Conservation (phyloP, 129 eudicot species). For the Flaveria sonorensis region DNA sequence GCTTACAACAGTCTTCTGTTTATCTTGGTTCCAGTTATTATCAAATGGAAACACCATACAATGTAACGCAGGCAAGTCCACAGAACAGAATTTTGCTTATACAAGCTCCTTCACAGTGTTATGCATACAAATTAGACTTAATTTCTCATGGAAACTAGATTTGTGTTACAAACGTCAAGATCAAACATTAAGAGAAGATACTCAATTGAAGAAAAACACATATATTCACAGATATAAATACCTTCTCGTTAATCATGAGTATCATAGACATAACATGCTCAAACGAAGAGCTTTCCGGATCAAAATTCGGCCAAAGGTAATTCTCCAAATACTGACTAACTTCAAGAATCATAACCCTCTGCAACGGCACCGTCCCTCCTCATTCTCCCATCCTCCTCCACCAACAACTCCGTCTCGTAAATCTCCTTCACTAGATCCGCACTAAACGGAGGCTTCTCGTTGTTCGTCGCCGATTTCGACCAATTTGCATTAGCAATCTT, state of each 20-base stretch:
- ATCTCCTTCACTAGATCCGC: slow-evolving; percentile 84
- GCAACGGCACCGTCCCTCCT: slow-evolving; percentile 84
- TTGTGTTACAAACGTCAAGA: no score
- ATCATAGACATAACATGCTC: slow-evolving; percentile 99
- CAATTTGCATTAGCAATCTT: slow-evolving; percentile 78
- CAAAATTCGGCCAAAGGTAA: slow-evolving; percentile 91
- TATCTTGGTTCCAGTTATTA: background rate
- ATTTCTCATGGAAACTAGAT: no score
- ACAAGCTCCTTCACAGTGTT: slow-evolving; percentile 8
- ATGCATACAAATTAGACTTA: background rate
- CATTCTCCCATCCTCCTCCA: slow-evolving; percentile 62
- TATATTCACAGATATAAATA: slow-evolving; percentile 18
- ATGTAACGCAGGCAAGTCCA: background rate
- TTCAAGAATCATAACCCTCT: slow-evolving; percentile 94
- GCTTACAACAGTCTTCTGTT: background rate
- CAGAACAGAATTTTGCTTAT: background rate
- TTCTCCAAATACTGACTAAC: slow-evolving; percentile 99
- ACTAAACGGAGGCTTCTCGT: slow-evolving; percentile 52
- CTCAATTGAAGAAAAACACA: background rate
- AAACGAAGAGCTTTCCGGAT: slow-evolving; percentile 64
- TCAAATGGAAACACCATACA: slow-evolving; percentile 18
- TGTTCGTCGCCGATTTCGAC: slow-evolving; percentile 44
- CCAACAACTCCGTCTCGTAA: slow-evolving; percentile 72
- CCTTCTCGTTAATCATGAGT: slow-evolving; percentile 98
- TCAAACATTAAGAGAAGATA: no score